Evolutionary conservation across 2,329 filamentous ascomycete genomes (phyloP).

Genomic region (Truncatella angustata): DNA sequence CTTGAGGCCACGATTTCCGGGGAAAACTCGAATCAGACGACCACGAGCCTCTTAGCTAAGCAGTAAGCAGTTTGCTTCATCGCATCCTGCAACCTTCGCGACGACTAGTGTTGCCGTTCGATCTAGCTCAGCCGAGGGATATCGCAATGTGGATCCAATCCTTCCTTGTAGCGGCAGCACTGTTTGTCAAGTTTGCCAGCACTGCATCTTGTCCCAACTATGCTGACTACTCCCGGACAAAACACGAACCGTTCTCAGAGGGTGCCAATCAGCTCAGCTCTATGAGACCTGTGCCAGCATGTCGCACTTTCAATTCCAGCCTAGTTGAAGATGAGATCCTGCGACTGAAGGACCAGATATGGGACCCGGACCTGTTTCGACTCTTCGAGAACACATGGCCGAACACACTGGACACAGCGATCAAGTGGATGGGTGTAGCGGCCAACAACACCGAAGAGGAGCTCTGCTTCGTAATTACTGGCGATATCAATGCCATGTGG

Average conservation of each 20-base stretch:
- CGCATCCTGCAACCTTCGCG: no score
- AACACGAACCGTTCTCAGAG: constrained; percentile 70
- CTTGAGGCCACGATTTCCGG: no score
- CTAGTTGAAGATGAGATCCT: constrained; percentile 74
- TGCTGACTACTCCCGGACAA: constrained; percentile 53
- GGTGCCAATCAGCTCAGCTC: constrained; percentile 75
- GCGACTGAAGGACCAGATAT: constrained; percentile 65
- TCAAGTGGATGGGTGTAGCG: constrained; percentile 64
- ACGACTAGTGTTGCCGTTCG: no score
- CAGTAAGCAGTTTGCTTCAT: no score
- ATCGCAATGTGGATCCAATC: not conserved
- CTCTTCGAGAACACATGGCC: constrained; percentile 73
- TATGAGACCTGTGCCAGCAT: constrained; percentile 73
- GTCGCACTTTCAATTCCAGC: constrained; percentile 77
- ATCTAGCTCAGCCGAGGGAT: no score
- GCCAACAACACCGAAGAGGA: constrained; percentile 60
- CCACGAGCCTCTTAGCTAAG: no score
- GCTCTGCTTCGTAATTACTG: constrained; percentile 60
- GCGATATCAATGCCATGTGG: constrained; percentile 93
- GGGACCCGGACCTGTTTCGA: constrained; percentile 72
- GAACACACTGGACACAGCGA: constrained; percentile 72
- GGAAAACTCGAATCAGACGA: no score
- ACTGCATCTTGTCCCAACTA: constrained; percentile 60
- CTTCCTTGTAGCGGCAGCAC: not conserved
- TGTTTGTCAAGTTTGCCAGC: not conserved